Percentiles rank a stretch among this genome's conserved stretches.
phyloP scores from a whole-genome alignment of 257 asterid genomes.

The Penstemon barbatus region DNA sequence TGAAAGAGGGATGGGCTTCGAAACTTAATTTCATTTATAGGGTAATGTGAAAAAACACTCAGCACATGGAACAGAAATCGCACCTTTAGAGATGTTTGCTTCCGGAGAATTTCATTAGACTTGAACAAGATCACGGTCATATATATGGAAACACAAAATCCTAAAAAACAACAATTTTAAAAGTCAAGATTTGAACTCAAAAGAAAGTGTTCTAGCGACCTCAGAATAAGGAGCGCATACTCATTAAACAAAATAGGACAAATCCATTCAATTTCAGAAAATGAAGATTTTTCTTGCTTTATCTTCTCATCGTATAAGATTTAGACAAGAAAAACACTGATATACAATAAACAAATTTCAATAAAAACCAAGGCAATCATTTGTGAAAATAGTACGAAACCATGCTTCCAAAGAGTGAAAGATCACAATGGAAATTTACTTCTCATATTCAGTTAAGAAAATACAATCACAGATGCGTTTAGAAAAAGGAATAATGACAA shows the following conservation, averaged over 20 bases:
- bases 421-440: neutral
- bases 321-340: neutral
- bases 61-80: slow-evolving; percentile 6
- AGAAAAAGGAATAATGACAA: neutral
- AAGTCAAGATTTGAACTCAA: slow-evolving; percentile 14
- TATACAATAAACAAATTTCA: neutral
- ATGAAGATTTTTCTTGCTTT: neutral
- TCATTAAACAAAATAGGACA: neutral
- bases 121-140: slow-evolving; percentile 68
- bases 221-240: neutral
- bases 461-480: slow-evolving; percentile 7
- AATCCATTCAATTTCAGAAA: slow-evolving; percentile 9
- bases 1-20: neutral
- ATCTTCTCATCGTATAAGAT: neutral
- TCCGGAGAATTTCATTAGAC: slow-evolving; percentile 78
- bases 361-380: neutral
- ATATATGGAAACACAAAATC: slow-evolving; percentile 68
- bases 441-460: slow-evolving; percentile 3
- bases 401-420: neutral
- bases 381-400: neutral
- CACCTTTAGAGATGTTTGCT: slow-evolving; percentile 90
- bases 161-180: slow-evolving; percentile 34
- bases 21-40: slow-evolving; percentile 2
- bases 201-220: neutral
- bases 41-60: slow-evolving; percentile 14